Evolutionary conservation across 768 basidiomycete genomes (phyloP), one percentile per base, ranked within the genome.

Genomic region (Lactarius akahatsu): DNA sequence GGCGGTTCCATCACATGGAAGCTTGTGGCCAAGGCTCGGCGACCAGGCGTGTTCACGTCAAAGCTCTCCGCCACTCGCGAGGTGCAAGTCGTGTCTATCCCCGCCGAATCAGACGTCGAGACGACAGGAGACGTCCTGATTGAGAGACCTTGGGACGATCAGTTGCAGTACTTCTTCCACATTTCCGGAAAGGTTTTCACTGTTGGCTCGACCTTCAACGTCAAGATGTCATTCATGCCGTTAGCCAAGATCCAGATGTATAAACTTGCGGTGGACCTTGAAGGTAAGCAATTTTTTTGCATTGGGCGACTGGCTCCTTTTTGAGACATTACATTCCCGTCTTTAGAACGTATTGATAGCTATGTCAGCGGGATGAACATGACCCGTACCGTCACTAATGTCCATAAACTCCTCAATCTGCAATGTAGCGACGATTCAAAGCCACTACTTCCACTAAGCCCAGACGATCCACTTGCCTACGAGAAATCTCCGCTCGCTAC

Each of bases 91-190:
- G 84, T 97, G 26, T 82, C 89, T 15, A 84, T 81, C 61, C 93
- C 94, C 0, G 83, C 84, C 11, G 93, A 94, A 61, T 92, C 94
- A 60, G 89, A 92, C 70, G 86, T 85, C n/a, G 95, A 97, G 72
- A 93, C 92, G 62, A 82, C 81, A 0, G 86, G 86, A 68, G 91
- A 86, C 70, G 86, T 98, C 59, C 82, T 92, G 58, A 86, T 98
- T 18, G 91, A 96, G 73, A 81, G 92, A 23, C 86, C 90, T 71
- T 99, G 96, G 96, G 96, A 98, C 65, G 83, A 86, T 58, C 91
- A 96, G 74, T 73, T 94, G 70, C 87, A 89, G 64, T 97, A 96
- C 72, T 79, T 90, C 52, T 86, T 97, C 58, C 83, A 87, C 2
- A 77, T 94, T 15, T 82, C 86, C 18, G 88, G 87, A 6, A 86